These are phyloP conservation scores for Phyllosticta paracitricarpa DNA, from an alignment of 2,329 filamentous ascomycete species.

Conservation along the genomic window DNA sequence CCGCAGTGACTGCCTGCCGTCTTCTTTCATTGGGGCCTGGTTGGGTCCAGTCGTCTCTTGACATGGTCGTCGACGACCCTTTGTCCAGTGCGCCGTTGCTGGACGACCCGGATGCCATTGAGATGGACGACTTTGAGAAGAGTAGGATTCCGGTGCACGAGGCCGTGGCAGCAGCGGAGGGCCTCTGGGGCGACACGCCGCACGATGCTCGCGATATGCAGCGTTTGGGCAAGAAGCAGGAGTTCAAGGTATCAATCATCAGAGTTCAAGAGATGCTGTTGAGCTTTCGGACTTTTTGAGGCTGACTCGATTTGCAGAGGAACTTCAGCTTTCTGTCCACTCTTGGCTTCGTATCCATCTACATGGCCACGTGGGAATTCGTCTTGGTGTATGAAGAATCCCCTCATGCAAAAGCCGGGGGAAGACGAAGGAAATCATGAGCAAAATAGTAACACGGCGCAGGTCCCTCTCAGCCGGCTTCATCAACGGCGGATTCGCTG, in stretches of 20 bases:
- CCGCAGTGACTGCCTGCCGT: neutral
- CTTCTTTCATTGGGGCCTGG: neutral
- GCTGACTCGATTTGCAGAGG: conserved; percentile 20
- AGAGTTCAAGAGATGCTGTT: neutral
- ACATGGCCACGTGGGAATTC: conserved; percentile 47
- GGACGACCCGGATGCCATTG: neutral
- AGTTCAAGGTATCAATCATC: conserved; percentile 29
- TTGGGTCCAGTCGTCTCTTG: neutral
- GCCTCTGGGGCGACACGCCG: conserved; percentile 8
- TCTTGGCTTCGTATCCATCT: conserved; percentile 43
- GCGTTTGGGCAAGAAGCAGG: conserved; percentile 41
- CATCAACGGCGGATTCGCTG: conserved; percentile 12
- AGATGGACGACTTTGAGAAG: neutral
- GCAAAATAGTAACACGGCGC: neutral
- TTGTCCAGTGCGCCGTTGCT: neutral
- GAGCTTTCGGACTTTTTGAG: neutral
- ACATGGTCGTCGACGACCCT: neutral
- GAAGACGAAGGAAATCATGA: too few relatives aligned
- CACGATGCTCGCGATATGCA: conserved; percentile 30
- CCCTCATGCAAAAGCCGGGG: neutral
- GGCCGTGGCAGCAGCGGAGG: conserved; percentile 1
- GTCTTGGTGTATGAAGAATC: conserved; percentile 24
- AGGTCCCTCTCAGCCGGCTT: conserved; percentile 12
- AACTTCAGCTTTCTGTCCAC: conserved; percentile 43
- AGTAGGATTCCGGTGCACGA: neutral